Percentiles rank a stretch among this genome's conserved stretches.
These are phyloP conservation scores for Lasiosphaeria miniovina DNA, from an alignment of 495 filamentous ascomycete species.

Conservation along the genomic window DNA sequence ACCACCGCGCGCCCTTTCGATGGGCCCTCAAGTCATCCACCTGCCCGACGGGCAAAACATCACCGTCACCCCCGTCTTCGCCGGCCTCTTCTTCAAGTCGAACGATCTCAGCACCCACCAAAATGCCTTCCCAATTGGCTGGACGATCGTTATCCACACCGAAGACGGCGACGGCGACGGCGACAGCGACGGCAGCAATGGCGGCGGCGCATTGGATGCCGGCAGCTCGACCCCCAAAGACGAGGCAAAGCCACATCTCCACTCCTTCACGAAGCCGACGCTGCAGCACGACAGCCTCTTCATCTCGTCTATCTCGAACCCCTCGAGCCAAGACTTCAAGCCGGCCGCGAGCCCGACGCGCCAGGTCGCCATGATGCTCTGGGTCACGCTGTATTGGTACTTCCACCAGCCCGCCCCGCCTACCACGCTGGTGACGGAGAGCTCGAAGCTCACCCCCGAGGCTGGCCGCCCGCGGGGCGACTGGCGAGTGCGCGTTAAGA, in stretches of 20 bases:
- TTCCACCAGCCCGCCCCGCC: conserved; percentile 73
- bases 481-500: conserved; percentile 83
- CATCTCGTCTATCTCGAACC: conserved; percentile 85
- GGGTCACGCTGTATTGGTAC: conserved; percentile 94
- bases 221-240: neutral
- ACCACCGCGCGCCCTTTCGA: neutral
- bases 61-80: conserved; percentile 78
- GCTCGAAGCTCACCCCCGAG: conserved; percentile 61
- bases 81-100: conserved; percentile 81
- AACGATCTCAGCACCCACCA: conserved; percentile 67
- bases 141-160: conserved; percentile 80
- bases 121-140: conserved; percentile 74
- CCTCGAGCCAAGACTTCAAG: conserved; percentile 74
- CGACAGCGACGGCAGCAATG: conserved; percentile 19
- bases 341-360: conserved; percentile 73
- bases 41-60: conserved; percentile 85
- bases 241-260: conserved; percentile 42
- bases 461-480: conserved; percentile 73
- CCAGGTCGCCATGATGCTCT: conserved; percentile 93
- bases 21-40: conserved; percentile 50
- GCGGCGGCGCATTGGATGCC: neutral
- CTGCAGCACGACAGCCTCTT: conserved; percentile 76
- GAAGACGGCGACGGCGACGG: conserved; percentile 34
- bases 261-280: conserved; percentile 69
- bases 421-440: conserved; percentile 55